These are phyloP conservation scores for Starmerella bombi DNA, from an alignment of 805 yeast genomes.

Conservation along the genomic window DNA sequence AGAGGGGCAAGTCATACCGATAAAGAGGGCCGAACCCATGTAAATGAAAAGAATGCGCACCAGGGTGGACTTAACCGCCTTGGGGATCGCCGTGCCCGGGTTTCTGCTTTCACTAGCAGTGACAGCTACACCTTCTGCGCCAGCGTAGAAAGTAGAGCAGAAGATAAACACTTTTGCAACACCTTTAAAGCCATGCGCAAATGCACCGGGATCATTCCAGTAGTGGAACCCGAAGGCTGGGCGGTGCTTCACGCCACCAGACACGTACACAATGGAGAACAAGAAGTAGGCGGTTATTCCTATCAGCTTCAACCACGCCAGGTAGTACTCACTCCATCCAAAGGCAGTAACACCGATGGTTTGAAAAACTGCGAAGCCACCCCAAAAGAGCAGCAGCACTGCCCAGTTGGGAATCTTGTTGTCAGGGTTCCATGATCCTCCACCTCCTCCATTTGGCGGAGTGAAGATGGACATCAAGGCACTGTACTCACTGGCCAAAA, in stretches of 20 bases:
- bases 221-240: conserved; percentile 46
- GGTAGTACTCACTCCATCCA: conserved; percentile 52
- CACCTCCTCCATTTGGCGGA: conserved; percentile 2
- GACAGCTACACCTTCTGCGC: conserved; percentile 48
- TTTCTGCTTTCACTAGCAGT: conserved; percentile 52
- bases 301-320: conserved; percentile 43
- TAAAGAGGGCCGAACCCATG: conserved; percentile 44
- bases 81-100: conserved; percentile 48
- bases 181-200: conserved; percentile 35
- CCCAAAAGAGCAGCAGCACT: conserved; percentile 40
- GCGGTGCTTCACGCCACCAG: conserved; percentile 39
- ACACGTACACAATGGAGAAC: conserved; percentile 42
- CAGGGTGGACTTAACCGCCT: conserved; percentile 46
- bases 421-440: conserved; percentile 27
- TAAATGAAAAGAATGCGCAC: conserved; percentile 43
- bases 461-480: conserved; percentile 35
- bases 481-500: conserved; percentile 39
- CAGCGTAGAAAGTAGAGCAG: conserved; percentile 48
- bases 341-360: conserved; percentile 41
- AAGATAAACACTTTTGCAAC: conserved; percentile 37
- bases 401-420: conserved; percentile 38
- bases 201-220: conserved; percentile 45
- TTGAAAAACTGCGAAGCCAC: conserved; percentile 34
- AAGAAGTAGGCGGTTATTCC: conserved; percentile 47
- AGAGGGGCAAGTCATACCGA: conserved; percentile 50